Conservation (phyloP, 2,329 filamentous ascomycete genomes). For the Fusarium austroafricanum region DNA sequence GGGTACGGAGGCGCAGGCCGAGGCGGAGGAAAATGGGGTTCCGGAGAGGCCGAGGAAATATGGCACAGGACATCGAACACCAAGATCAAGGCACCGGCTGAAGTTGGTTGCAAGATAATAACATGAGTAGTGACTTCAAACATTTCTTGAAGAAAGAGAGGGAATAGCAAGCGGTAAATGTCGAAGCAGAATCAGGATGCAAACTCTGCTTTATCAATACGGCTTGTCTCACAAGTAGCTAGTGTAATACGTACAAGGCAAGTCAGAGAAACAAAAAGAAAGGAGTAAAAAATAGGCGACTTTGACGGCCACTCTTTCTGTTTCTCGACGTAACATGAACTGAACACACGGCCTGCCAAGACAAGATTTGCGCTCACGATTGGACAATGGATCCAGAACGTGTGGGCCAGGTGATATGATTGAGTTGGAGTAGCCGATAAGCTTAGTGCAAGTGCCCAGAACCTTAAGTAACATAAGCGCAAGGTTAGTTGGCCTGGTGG, state of each 20-base stretch:
- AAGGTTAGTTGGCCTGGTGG: conserved; percentile 26
- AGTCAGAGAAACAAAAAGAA: background rate
- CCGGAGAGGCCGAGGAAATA: conserved; percentile 15
- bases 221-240: conserved; percentile 10
- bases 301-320: too few species aligned
- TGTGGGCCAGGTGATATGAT: conserved; percentile 20
- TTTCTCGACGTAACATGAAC: conserved; percentile 11
- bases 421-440: conserved; percentile 37
- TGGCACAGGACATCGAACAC: too few species aligned
- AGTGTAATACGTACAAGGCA: background rate
- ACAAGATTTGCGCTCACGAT: conserved; percentile 10
- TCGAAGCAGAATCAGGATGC: background rate
- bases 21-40: conserved; percentile 1
- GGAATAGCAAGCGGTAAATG: background rate
- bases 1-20: conserved; percentile 8
- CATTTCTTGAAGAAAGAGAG: background rate
- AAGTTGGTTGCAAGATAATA: background rate
- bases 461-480: conserved; percentile 41
- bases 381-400: conserved; percentile 21
- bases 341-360: conserved; percentile 21
- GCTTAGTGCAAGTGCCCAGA: conserved; percentile 41
- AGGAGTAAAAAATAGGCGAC: background rate
- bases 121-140: background rate
- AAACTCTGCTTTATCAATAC: conserved; percentile 5
- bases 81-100: background rate